Evolutionary conservation across 352 stramenopile genomes (phyloP), one percentile per base, ranked within the genome.

Genomic region (Globisporangium polare): DNA sequence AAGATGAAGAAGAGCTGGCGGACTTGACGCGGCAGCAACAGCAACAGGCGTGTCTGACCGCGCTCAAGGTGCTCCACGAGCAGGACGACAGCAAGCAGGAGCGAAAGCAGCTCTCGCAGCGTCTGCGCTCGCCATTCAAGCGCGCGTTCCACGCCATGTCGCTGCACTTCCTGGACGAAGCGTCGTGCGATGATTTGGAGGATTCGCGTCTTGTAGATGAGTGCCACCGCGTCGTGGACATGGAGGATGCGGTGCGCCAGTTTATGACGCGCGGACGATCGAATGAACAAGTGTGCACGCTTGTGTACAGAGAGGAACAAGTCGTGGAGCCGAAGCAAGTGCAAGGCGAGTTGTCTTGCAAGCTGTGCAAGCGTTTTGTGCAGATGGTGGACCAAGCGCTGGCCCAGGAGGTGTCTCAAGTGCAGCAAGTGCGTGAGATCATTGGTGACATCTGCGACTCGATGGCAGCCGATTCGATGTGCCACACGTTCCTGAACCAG

Each of bases 281-380:
- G 10, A 62, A 83, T 29, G 67, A 77, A 5, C 71, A 87, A 53
- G 73, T 88, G 37, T 91, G 82, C 35, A 74, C 79, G 41, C 50
- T 71, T 22, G 54, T 69, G 8, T 58, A 51, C 27, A 47, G 60
- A 27, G 20, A 53, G 53, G 56, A 57, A 9, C 56, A 64, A 53
- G 35, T 63, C 3, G 52, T 52, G 15, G 62, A 68, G 1, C 45
- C 52, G 37, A 62, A 76, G n/a, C 24, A 70, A 43, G 69, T 77
- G 17, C 62, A 54, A 18, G 53, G 58, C 39, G 70, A 85, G 17
- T 49, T 90, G 27, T 83, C 78, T 47, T 92, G 83, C 59, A 85
- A 86, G 60, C 71, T 92, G 47, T 92, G 83, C 73, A 71, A 89
- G 61, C 75, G 79, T 43, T 90, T 93, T 53, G 77, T 93, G 60